Evolutionary conservation across 352 stramenopile species (phyloP).

Genomic region (Phytophthora melonis): DNA sequence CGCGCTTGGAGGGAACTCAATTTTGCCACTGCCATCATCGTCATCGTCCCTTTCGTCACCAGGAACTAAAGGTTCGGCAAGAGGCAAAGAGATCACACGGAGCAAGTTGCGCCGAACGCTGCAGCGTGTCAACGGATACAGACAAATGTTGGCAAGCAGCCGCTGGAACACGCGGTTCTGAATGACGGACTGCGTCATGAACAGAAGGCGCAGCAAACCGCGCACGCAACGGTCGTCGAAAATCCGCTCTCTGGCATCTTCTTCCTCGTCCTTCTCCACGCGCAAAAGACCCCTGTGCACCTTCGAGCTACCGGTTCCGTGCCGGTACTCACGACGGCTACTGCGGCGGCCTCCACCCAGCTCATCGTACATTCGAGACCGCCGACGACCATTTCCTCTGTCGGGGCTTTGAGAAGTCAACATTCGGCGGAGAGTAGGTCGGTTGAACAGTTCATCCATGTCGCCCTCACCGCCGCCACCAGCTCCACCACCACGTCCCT

Average conservation of each 20-base stretch:
- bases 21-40: constrained; percentile 44
- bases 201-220: constrained; percentile 76
- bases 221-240: constrained; percentile 75
- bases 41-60: constrained; percentile 48
- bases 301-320: constrained; percentile 22
- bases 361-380: constrained; percentile 57
- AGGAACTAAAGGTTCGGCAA: constrained; percentile 53
- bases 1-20: constrained; percentile 60
- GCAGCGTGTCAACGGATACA: constrained; percentile 77
- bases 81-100: constrained; percentile 63
- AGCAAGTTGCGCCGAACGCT: constrained; percentile 73
- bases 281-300: constrained; percentile 67
- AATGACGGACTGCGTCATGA: constrained; percentile 83
- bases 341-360: constrained; percentile 53
- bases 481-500: constrained; percentile 28
- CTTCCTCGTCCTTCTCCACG: constrained; percentile 81
- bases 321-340: constrained; percentile 45
- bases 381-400: constrained; percentile 46
- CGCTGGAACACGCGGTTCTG: constrained; percentile 87
- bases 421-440: constrained; percentile 82
- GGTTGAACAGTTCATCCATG: constrained; percentile 75
- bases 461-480: constrained; percentile 53
- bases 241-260: constrained; percentile 65
- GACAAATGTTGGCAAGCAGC: constrained; percentile 79
- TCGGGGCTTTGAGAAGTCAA: constrained; percentile 79